Conservation (phyloP, 2,329 filamentous ascomycete genomes). For the Fusarium sp. region DNA sequence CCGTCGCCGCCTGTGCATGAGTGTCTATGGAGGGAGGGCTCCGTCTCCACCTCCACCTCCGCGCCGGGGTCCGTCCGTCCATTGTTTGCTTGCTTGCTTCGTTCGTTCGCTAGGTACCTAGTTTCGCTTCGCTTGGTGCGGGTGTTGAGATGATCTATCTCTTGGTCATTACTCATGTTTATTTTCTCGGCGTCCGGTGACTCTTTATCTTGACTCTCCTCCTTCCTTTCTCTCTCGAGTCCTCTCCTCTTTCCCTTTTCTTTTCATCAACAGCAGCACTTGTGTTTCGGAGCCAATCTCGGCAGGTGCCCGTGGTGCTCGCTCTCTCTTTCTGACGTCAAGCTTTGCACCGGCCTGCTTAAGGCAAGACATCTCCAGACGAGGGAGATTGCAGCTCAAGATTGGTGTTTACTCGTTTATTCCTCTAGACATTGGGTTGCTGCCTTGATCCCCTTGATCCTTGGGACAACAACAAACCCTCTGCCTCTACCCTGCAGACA, state of each 20-base stretch:
- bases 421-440: background rate
- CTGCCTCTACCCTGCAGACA: background rate
- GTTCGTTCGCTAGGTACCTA: too few relatives aligned
- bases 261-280: background rate
- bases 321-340: background rate
- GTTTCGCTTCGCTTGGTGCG: background rate
- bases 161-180: background rate
- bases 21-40: background rate
- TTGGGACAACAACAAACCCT: background rate
- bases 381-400: background rate
- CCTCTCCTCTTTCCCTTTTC: background rate
- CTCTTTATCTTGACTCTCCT: background rate
- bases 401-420: background rate
- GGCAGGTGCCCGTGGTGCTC: background rate
- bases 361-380: background rate
- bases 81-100: background rate
- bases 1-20: background rate
- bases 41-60: background rate
- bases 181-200: background rate
- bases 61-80: background rate
- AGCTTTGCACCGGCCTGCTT: background rate
- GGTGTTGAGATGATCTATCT: conserved; percentile 1
- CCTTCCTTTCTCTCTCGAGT: background rate
- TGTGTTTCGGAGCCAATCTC: background rate
- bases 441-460: background rate